These are phyloP conservation scores for Ogataea philodendri DNA, from an alignment of 805 yeast genomes.

Conservation along the genomic window DNA sequence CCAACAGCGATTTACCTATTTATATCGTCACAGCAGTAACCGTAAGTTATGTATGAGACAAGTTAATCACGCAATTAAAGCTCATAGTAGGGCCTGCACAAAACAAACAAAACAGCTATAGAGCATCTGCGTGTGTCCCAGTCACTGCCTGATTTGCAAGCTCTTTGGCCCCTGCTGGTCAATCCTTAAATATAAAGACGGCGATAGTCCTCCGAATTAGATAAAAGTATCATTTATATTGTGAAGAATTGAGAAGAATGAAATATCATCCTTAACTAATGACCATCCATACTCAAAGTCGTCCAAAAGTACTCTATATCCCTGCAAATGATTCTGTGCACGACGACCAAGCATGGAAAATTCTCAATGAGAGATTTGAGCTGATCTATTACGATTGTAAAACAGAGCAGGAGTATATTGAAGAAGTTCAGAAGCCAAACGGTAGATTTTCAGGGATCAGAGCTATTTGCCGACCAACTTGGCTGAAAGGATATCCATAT, in stretches of 20 bases:
- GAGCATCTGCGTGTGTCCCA: too few species aligned
- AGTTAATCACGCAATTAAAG: too few species aligned
- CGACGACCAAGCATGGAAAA: conserved; percentile 38
- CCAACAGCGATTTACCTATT: too few species aligned
- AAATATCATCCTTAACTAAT: conserved; percentile 40
- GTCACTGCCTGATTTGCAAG: too few species aligned
- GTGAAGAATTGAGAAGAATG: conserved; percentile 38
- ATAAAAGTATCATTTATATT: conserved; percentile 32
- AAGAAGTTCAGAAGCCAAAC: conserved; percentile 35
- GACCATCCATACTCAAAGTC: conserved; percentile 40
- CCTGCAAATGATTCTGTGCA: conserved; percentile 40
- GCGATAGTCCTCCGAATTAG: too few species aligned
- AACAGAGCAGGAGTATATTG: conserved; percentile 36
- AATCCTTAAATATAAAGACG: too few species aligned
- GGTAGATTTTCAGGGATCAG: conserved; percentile 37
- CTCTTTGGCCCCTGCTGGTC: too few species aligned
- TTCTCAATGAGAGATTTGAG: conserved; percentile 36
- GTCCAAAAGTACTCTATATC: conserved; percentile 38
- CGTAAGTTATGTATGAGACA: too few species aligned
- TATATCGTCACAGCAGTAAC: too few species aligned
- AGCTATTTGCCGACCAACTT: conserved; percentile 38
- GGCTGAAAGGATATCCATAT: conserved; percentile 41
- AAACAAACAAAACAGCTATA: too few species aligned
- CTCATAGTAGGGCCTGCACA: too few species aligned
- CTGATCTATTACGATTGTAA: conserved; percentile 34